Conservation (phyloP, 495 filamentous ascomycete species). For the Neurospora sp. region DNA sequence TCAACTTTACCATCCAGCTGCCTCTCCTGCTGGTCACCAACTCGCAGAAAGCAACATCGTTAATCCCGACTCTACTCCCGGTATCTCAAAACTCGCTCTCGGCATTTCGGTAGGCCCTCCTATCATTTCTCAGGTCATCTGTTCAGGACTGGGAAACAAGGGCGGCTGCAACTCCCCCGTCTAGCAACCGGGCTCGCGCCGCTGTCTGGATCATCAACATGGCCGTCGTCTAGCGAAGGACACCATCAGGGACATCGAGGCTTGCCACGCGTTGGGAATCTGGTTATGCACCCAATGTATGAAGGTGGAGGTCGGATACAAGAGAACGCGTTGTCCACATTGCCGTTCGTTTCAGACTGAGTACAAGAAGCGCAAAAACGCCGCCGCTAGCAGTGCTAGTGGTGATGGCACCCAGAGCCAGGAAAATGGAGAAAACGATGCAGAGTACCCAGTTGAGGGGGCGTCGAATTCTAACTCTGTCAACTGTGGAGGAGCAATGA, state of each 20-base stretch:
- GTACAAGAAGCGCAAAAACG: too few relatives aligned
- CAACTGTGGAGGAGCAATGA: background rate
- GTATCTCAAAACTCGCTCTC: background rate
- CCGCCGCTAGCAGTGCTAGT: background rate
- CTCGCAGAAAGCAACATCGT: background rate
- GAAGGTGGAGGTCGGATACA: background rate
- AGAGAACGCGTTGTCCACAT: too few relatives aligned
- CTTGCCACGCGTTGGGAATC: background rate
- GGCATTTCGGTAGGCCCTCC: background rate
- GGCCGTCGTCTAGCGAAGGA: background rate
- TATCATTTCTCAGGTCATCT: background rate
- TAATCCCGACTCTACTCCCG: background rate
- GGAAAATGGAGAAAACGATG: too few relatives aligned
- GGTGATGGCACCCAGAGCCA: background rate
- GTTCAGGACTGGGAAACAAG: fast-evolving
- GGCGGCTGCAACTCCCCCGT: background rate
- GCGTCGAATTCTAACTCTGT: background rate
- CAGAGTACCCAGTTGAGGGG: background rate
- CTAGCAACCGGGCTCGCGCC: background rate
- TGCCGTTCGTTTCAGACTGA: too few relatives aligned
- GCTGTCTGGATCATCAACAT: background rate
- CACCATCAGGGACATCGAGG: background rate
- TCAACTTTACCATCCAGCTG: background rate
- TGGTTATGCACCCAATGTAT: background rate
- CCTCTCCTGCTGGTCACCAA: background rate